Evolutionary conservation across 768 basidiomycete genomes (phyloP), one percentile per base, ranked within the genome.

Genomic region (Tephrocybe sp.): DNA sequence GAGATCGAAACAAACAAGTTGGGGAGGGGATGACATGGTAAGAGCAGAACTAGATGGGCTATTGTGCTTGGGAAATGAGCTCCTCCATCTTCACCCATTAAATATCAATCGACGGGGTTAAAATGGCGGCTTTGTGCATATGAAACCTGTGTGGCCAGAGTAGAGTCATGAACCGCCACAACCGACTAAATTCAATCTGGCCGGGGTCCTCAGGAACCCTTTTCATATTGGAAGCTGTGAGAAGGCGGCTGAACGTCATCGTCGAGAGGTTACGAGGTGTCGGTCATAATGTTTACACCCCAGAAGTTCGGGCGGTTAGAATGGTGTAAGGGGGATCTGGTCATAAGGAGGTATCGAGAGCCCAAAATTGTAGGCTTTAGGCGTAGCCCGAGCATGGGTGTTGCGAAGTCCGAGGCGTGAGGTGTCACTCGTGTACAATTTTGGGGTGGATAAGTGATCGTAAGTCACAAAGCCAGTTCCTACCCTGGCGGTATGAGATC

Each of bases 311-410:
- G 46, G 38, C 42, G 42, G 28, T 46, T 47, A 42, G 48, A 21
- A 43, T 43, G 21, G 28, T 17, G 34, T 25, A 15, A 46, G 46
- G 30, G 18, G 38, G 44, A 45, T 36, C 24, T 25, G 26, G 39
- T 51, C 53, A 54, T 45, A 48, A 45, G 23, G 46, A 42, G 45
- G 40, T 21, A 45, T 40, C 24, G 38, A 30, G 18, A 28, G 42
- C 25, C 38, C 32, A 53, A 37, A 55, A 39, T 45, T 48, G 55
- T 59, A 60, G 45, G 44, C 53, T 61, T 61, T 55, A 61, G 51
- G 55, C 57, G 60, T 56, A 55, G 50, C 42, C 53, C 48, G 55
- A 51, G 50, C 12, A 48, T 26, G 24, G 26, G 25, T 44, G 38
- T 45, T 39, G 39, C 45, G 54, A 39, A 48, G 39, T 56, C 54